Conservation (phyloP, 179 eudicot genomes). For the Actinidia chinensis region DNA sequence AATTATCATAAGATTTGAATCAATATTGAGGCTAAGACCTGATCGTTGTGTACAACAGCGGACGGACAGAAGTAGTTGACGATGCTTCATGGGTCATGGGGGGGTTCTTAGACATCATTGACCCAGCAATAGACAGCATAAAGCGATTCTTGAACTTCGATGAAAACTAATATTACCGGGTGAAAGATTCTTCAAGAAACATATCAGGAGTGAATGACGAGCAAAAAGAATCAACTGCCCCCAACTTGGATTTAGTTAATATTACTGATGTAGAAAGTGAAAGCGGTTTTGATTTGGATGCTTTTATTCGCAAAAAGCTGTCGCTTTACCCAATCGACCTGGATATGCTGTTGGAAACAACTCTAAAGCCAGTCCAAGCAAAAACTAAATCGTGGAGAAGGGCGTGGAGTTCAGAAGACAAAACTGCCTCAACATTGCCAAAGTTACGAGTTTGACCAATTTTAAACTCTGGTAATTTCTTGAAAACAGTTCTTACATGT, state of each 20-base stretch:
- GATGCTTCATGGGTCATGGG: constrained; percentile 94
- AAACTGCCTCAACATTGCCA: not conserved
- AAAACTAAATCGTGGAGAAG: constrained; percentile 31
- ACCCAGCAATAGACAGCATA: constrained; percentile 86
- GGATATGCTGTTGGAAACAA: constrained; percentile 53
- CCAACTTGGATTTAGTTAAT: not conserved
- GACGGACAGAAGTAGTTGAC: constrained; percentile 85
- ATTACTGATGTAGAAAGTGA: constrained; percentile 24
- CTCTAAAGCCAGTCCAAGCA: constrained; percentile 30
- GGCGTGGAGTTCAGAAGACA: constrained; percentile 29
- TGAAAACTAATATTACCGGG: constrained; percentile 36
- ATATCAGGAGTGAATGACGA: constrained; percentile 19
- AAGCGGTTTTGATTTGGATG: constrained; percentile 65
- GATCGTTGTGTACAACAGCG: constrained; percentile 55
- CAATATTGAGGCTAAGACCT: constrained; percentile 10
- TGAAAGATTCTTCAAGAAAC: constrained; percentile 26
- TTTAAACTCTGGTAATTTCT: not conserved
- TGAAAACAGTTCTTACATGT: not conserved
- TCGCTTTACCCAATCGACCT: constrained; percentile 65
- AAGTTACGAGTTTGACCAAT: not conserved
- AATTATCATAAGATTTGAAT: not conserved
- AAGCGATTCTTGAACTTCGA: constrained; percentile 68
- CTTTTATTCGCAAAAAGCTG: constrained; percentile 54
- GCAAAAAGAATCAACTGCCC: constrained; percentile 18
- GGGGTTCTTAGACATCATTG: constrained; percentile 84